Evolutionary conservation across 164 flowering plant species (phyloP).

Genomic region (Litsea cubeba): DNA sequence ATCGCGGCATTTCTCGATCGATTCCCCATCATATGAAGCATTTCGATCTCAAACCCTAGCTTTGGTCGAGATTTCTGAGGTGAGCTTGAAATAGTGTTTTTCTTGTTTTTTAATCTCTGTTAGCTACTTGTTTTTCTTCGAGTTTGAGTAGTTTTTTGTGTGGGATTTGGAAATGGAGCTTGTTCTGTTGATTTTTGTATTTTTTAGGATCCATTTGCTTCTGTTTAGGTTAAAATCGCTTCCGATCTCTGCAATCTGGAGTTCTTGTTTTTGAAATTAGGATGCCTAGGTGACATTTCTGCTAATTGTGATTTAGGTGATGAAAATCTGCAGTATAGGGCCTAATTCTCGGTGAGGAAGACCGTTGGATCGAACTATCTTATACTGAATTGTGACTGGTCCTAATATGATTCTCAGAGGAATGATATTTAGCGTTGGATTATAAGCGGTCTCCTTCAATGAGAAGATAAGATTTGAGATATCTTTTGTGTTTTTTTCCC

Average conservation of each 20-base stretch:
- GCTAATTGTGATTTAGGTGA: neutral
- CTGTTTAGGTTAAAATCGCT: neutral
- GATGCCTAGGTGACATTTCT: neutral
- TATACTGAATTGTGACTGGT: neutral
- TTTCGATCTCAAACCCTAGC: constrained; percentile 1
- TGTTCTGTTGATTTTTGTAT: neutral
- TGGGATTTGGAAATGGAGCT: neutral
- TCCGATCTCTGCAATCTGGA: neutral
- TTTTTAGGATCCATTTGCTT: neutral
- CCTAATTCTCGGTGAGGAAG: neutral
- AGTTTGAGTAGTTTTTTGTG: neutral
- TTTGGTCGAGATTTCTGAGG: neutral
- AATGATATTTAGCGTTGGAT: no score
- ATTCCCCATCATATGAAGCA: constrained; percentile 5
- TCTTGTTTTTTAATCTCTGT: neutral
- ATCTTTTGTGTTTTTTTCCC: no score
- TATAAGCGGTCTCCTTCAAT: no score
- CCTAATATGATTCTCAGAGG: neutral
- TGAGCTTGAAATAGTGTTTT: neutral
- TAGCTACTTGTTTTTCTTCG: neutral
- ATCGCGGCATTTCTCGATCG: constrained; percentile 8
- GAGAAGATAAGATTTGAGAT: no score
- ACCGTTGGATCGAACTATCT: neutral
- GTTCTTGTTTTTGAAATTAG: neutral
- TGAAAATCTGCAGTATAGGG: neutral